Evolutionary conservation across 805 yeast genomes (phyloP), one percentile per base, ranked within the genome.

Genomic region (Wickerhamomyces rabaulensis): DNA sequence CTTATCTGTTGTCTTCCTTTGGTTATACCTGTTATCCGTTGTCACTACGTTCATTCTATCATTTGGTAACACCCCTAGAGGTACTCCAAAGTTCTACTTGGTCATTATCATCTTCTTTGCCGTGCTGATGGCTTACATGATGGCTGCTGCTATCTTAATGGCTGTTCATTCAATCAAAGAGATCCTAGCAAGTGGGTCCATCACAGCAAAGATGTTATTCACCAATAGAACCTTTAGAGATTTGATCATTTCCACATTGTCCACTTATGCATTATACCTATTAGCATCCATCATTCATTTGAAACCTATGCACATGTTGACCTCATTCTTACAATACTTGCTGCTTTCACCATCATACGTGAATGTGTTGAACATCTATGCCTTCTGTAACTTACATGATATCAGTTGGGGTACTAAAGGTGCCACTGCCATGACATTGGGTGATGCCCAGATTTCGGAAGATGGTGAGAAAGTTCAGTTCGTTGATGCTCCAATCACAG

Each of bases 371-470:
- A 90, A 89, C 65, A 92, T 92, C 51, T 92, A 92, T 67, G 96
- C 98, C 3, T 91, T 92, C 64, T 91, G 97, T 71, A 92, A 92
- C 66, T 84, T 92, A 50, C 96, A 92, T 65, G 99, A 92, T 70
- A 82, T 92, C 41, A 87, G 97, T 7, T 92, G 98, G 98, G 98
- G 98, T 63, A 92, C 96, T 4, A 88, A 91, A 64, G 96, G 96
- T 41, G 88, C 83, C 43, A 75, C 80, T 40, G 62, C 80, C 71
- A 61, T 78, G 71, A 67, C 95, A 78, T 73, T 94, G 57, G 98
- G 97, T 50, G 81, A 84, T 40, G 97, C 96, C 21, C 87, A 84
- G 57, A 75, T 87, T 3, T 74, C 76, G 36, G 76, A 72, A 44
- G 80, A 76, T 46, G 89, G 86, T 55, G 39, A 36, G 12, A 80